Percentiles rank a stretch among this genome's conserved stretches.
Evolutionary conservation across 371 early-diverging fungal genomes (phyloP).

Genomic region (Chytridiales sp.): DNA sequence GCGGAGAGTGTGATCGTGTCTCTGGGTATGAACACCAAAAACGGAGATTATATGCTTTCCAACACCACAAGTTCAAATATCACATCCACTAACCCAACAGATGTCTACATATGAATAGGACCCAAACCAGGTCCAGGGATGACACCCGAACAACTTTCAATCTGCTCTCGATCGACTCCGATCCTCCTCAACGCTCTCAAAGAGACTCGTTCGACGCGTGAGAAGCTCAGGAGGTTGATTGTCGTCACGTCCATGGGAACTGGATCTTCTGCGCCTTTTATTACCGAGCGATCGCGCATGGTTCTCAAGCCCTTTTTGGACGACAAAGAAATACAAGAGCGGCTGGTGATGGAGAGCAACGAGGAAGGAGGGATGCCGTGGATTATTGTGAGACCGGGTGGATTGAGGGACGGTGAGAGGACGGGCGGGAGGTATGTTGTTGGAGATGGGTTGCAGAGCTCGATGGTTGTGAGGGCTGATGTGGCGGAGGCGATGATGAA

Average conservation of each 20-base stretch:
- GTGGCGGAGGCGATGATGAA: constrained; percentile 1
- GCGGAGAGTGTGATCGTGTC: not conserved
- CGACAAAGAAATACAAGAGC: constrained; percentile 7
- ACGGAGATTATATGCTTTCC: not conserved
- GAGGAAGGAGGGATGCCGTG: not conserved
- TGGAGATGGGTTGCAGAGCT: not conserved
- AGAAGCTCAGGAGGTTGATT: not conserved
- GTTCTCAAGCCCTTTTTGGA: constrained; percentile 7
- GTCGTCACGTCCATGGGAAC: constrained; percentile 8
- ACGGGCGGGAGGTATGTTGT: not conserved
- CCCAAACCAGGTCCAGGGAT: not conserved
- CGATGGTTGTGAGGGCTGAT: constrained; percentile 1
- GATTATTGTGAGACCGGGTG: constrained; percentile 6
- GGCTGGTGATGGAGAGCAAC: not conserved
- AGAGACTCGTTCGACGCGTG: no score
- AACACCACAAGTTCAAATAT: no score
- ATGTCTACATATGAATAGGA: not conserved
- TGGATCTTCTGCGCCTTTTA: not conserved
- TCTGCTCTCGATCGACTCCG: not conserved
- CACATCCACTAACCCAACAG: no score
- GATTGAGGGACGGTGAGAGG: not conserved
- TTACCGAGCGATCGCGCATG: constrained; percentile 2
- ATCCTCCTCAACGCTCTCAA: not conserved
- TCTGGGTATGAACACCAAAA: not conserved
- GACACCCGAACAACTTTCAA: not conserved